These are phyloP conservation scores for Amanita exitialis DNA, from an alignment of 768 basidiomycete genomes.

Conservation along the genomic window DNA sequence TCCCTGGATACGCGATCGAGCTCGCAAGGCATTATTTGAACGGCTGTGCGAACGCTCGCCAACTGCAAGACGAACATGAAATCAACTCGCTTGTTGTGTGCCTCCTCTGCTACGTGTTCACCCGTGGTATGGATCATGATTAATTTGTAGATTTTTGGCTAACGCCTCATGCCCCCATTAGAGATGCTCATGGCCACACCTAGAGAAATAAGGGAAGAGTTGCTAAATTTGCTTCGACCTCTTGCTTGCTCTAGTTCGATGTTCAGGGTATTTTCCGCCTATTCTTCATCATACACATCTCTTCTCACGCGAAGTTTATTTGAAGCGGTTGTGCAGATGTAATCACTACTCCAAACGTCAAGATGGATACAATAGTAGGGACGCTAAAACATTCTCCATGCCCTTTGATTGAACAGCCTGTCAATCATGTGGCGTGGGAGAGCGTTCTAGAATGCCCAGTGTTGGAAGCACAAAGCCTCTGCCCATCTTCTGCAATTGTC, in stretches of 20 bases:
- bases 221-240: slow-evolving; percentile 32
- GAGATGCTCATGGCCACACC: slow-evolving; percentile 25
- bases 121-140: slow-evolving; percentile 20
- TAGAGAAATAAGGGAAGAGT: slow-evolving; percentile 26
- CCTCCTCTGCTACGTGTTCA: slow-evolving; percentile 29
- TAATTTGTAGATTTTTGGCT: slow-evolving; percentile 7
- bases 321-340: slow-evolving; percentile 2
- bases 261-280: slow-evolving; percentile 16
- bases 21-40: slow-evolving; percentile 14
- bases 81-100: slow-evolving; percentile 25
- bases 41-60: slow-evolving; percentile 3
- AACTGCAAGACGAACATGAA: slow-evolving; percentile 6
- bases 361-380: background rate
- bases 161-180: slow-evolving; percentile 11
- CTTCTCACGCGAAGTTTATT: slow-evolving; percentile 11
- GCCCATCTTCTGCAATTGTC: slow-evolving; percentile 37
- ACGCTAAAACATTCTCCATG: background rate
- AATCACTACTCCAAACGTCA: background rate
- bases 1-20: slow-evolving; percentile 27
- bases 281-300: slow-evolving; percentile 8
- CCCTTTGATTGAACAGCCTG: background rate
- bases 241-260: slow-evolving; percentile 19
- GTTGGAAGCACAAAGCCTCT: slow-evolving; percentile 18
- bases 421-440: background rate
- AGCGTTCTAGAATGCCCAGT: background rate